A percentile compares a stretch with the other conserved stretches of the same genome.
These are phyloP conservation scores for Solanum sejunctum DNA, from an alignment of 257 asterid species.

Conservation along the genomic window DNA sequence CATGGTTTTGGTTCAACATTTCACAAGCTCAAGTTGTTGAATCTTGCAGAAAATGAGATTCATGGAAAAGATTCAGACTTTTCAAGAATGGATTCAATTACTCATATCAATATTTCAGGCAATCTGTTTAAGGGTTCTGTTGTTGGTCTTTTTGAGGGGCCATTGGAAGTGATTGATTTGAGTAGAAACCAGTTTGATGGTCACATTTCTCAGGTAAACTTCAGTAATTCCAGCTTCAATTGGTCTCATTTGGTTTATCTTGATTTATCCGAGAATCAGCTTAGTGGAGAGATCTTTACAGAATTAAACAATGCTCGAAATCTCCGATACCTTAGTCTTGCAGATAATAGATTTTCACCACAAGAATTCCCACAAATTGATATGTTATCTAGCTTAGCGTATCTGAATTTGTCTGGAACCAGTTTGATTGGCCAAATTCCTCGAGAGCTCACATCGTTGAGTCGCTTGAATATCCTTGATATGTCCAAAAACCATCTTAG, in stretches of 20 bases:
- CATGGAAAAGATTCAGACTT: slow-evolving; percentile 57
- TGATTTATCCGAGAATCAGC: slow-evolving; percentile 69
- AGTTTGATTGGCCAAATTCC: slow-evolving; percentile 63
- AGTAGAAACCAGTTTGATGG: slow-evolving; percentile 87
- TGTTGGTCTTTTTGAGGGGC: slow-evolving; percentile 43
- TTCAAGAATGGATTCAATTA: slow-evolving; percentile 32
- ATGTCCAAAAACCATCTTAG: slow-evolving; percentile 59
- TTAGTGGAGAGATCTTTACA: slow-evolving; percentile 57
- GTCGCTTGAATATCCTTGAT: slow-evolving; percentile 47
- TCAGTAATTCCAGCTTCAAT: slow-evolving; percentile 36
- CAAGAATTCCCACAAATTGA: slow-evolving; percentile 34
- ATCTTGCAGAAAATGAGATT: slow-evolving; percentile 48
- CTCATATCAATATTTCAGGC: slow-evolving; percentile 62
- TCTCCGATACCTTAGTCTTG: slow-evolving; percentile 70
- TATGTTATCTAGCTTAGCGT: slow-evolving; percentile 41
- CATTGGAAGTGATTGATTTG: slow-evolving; percentile 71
- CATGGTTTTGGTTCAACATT: slow-evolving; percentile 54
- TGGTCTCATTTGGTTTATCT: slow-evolving; percentile 58
- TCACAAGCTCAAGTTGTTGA: slow-evolving; percentile 46
- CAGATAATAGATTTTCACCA: slow-evolving; percentile 58
- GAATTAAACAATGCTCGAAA: slow-evolving; percentile 34
- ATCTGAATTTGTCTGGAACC: slow-evolving; percentile 65
- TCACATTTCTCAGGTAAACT: slow-evolving; percentile 67
- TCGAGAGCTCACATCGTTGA: slow-evolving; percentile 31
- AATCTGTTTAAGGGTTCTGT: slow-evolving; percentile 67